These are phyloP conservation scores for Pseudonitzschia pungens DNA, from an alignment of 108 stramenopile genomes.

Conservation along the genomic window DNA sequence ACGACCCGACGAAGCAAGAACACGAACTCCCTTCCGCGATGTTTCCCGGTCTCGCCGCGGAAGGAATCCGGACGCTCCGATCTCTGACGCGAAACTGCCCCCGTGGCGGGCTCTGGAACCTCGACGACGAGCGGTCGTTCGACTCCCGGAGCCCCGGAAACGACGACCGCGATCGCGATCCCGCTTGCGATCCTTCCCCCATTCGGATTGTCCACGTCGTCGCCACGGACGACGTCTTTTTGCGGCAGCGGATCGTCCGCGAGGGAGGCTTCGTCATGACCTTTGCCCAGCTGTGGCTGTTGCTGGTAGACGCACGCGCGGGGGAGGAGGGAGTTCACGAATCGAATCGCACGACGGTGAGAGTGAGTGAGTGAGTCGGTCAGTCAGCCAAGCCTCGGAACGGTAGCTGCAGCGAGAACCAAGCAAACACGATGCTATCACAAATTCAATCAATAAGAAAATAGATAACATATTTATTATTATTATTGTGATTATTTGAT, in stretches of 20 bases:
- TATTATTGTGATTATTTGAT: no score
- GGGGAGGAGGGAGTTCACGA: no score
- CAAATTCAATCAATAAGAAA: no score
- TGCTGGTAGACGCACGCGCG: conserved; percentile 12
- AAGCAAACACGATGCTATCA: no score
- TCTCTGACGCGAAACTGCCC: neutral
- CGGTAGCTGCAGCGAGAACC: no score
- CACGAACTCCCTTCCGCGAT: neutral
- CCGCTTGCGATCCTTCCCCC: no score
- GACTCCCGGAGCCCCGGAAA: neutral
- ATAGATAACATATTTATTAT: no score
- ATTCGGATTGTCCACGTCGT: conserved; percentile 10
- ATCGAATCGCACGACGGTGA: neutral
- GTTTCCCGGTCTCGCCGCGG: neutral
- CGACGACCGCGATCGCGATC: neutral
- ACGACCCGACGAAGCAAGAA: neutral
- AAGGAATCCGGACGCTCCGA: neutral
- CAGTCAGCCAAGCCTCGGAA: no score
- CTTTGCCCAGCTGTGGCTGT: conserved; percentile 38
- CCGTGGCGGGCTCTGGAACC: neutral
- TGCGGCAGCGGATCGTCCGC: conserved; percentile 34
- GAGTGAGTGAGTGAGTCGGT: no score
- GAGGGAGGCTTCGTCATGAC: conserved; percentile 39
- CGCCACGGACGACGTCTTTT: conserved; percentile 37
- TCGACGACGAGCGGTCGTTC: neutral